Evolutionary conservation across 2,329 filamentous ascomycete genomes (phyloP), one percentile per base, ranked within the genome.

Genomic region (Aphanocladium album): DNA sequence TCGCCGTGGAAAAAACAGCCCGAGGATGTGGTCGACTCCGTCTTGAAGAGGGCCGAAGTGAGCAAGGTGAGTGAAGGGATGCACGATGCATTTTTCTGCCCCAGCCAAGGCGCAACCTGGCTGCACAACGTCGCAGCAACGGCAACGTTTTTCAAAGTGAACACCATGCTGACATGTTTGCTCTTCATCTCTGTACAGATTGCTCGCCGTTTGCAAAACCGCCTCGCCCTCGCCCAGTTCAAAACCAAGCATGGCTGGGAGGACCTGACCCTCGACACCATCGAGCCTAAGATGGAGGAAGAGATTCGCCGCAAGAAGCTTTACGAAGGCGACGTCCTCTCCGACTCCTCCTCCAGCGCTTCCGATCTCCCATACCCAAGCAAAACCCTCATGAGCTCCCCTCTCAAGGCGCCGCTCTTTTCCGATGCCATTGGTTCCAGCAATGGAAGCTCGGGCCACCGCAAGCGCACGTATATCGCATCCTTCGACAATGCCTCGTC

Each of bases 171-270:
- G 33, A 57, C 30, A 30, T 30, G 43, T 21, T 27, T 47, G 25
- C 30, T 53, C 49, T 62, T 64, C 67, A 59, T 63, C 33, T 30
- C 30, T 30, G 9, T 69, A 60, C 72, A 98, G 95, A 96, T 99
- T 80, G 95, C 93, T 68, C 84, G 93, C 73, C 90, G 89, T 70
- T 82, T 99, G 60, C 92, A 98, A 78, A 92, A 96, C 79, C 91
- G 93, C 65, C 86, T 99, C 62, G 93, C 95, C 62, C 86, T 98
- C 65, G 95, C 95, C 72, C 95, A 96, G 76, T 95, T 97, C 83
- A 98, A 98, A 79, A 92, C 95, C 67, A 92, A 96, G 77, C 89
- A 96, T 78, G 93, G 93, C 73, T 96, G 92, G 88, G 89, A 97
- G 76, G 90, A 95, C 74, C 83, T 96, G 72, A 90, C 89, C 64